These are phyloP conservation scores for Penicillium dipodomyicola DNA, from an alignment of 495 filamentous ascomycete genomes.

Conservation along the genomic window DNA sequence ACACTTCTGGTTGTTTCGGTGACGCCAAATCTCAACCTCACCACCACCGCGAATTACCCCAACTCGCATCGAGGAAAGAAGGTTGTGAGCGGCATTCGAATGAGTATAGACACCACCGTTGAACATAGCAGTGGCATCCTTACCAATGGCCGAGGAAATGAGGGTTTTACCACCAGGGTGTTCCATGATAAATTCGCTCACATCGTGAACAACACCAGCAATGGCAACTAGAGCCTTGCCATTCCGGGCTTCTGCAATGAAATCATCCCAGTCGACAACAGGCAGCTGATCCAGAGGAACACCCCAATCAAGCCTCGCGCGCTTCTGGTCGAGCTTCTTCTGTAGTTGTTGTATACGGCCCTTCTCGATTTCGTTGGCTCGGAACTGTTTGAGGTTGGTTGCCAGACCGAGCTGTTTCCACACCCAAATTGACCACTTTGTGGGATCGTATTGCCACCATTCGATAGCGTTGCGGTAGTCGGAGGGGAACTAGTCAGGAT, in stretches of 20 bases:
- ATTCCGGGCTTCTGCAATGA: slow-evolving; percentile 69
- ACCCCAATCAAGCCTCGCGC: slow-evolving; percentile 83
- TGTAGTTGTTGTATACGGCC: slow-evolving; percentile 87
- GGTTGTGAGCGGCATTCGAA: slow-evolving; percentile 88
- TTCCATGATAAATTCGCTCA: slow-evolving; percentile 79
- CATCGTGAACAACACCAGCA: slow-evolving; percentile 88
- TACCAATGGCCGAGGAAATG: slow-evolving; percentile 79
- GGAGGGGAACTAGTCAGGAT: slow-evolving; percentile 67
- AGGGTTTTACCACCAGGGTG: slow-evolving; percentile 89
- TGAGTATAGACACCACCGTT: slow-evolving; percentile 93
- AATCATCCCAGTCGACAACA: slow-evolving; percentile 90
- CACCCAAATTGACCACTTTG: slow-evolving; percentile 87
- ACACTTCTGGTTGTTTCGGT: slow-evolving; percentile 1
- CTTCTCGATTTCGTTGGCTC: slow-evolving; percentile 91
- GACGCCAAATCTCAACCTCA: slow-evolving; percentile 85
- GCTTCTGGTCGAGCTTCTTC: slow-evolving; percentile 94
- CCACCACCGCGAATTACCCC: slow-evolving; percentile 87
- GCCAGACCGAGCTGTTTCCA: slow-evolving; percentile 88
- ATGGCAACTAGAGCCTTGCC: slow-evolving; percentile 78
- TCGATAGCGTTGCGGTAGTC: slow-evolving; percentile 95
- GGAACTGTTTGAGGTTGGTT: slow-evolving; percentile 88
- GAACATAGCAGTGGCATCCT: slow-evolving; percentile 92
- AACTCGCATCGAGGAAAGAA: slow-evolving; percentile 84
- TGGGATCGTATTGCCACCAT: slow-evolving; percentile 94
- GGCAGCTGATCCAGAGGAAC: slow-evolving; percentile 81